Evolutionary conservation across 1,139 yeast genomes (phyloP), one percentile per base, ranked within the genome.

Genomic region (Spencermartinsiella ligniputridi): DNA sequence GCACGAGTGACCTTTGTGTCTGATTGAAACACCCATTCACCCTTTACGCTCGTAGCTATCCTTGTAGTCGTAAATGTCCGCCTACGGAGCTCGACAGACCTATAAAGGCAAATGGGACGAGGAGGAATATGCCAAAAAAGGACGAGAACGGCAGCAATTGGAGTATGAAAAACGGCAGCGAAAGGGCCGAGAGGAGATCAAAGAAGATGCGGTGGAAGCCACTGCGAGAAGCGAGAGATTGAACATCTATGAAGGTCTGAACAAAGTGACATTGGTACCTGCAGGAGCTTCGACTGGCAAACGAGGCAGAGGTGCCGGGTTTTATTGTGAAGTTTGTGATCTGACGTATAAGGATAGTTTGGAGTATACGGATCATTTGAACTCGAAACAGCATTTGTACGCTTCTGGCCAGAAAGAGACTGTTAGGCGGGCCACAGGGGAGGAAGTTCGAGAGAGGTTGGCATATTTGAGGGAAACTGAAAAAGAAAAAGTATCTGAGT

Each of bases 351-450:
- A 87, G 57, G 97, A 90, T 62, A 83, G 84, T 45, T 68, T 88
- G 55, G 83, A 88, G 48, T 81, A 81, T 60, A 73, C 88, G 3
- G 95, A 89, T 58, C 97, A 90, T 66, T 69, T 88, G 57, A 88
- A 87, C 57, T 80, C 89, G 29, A 81, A 52, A 45, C 67, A 58
- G 51, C 75, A 69, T 48, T 45, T 58, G 40, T 56, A 57, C 29
- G 50, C 54, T 8, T 52, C 68, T 0, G 67, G 73, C 24, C 60
- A 61, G 49, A 56, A 56, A 12, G 61, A 56, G 20, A 49, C 49
- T 3, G 60, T 57, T 11, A 55, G 55, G 15, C 53, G 62, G 13
- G 67, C 70, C 17, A 62, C 72, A 0, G 48, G 68, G 15, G 62
- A 60, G 39, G 68, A 69, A 17, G 73, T 69, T 8, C 51, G 55